Conservation (phyloP, 768 basidiomycete species). For the Postia placenta region DNA sequence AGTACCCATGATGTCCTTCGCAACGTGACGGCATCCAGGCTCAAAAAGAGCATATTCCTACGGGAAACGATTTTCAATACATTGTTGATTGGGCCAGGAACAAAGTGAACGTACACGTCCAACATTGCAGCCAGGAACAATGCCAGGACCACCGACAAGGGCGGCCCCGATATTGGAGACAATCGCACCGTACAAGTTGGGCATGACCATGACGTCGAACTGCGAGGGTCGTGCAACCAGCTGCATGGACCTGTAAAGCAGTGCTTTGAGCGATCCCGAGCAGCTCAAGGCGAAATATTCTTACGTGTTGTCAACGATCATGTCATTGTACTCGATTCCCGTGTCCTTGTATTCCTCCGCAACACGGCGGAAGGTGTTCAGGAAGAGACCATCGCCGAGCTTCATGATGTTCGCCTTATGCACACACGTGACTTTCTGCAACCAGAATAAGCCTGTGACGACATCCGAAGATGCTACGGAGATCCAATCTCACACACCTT, state of each 20-base stretch:
- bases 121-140: slow-evolving; percentile 97
- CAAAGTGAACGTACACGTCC: slow-evolving; percentile 57
- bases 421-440: slow-evolving; percentile 98
- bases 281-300: slow-evolving; percentile 16
- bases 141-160: slow-evolving; percentile 95
- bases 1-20: slow-evolving; percentile 93
- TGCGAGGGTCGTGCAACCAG: slow-evolving; percentile 93
- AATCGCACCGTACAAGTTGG: slow-evolving; percentile 94
- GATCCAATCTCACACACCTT: slow-evolving; percentile 49
- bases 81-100: not conserved
- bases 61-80: not conserved
- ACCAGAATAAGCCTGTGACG: not conserved
- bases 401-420: slow-evolving; percentile 99
- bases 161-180: slow-evolving; percentile 98
- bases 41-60: slow-evolving; percentile 98
- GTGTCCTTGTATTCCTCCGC: slow-evolving; percentile 94
- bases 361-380: slow-evolving; percentile 94
- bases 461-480: not conserved
- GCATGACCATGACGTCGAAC: slow-evolving; percentile 99
- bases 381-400: slow-evolving; percentile 97
- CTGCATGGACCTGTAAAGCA: slow-evolving; percentile 79
- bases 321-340: slow-evolving; percentile 91
- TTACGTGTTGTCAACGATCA: slow-evolving; percentile 99
- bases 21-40: slow-evolving; percentile 95
- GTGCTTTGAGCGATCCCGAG: not conserved